Evolutionary conservation across 1,284 basidiomycete genomes (phyloP).

Genomic region (Rhodofomes roseus): DNA sequence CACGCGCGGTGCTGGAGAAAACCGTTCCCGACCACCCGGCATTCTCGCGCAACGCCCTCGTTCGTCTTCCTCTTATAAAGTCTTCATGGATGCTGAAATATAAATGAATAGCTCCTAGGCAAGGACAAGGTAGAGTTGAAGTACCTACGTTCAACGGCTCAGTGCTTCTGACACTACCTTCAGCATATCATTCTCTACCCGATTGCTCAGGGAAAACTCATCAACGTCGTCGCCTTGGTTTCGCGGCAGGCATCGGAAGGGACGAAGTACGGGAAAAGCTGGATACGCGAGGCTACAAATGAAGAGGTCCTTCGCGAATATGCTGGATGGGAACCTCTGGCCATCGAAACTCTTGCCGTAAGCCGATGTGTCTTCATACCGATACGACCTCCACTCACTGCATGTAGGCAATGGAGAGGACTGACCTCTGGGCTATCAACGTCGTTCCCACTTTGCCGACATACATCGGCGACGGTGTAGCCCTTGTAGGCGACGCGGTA

Average conservation of each 20-base stretch:
- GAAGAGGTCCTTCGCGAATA: constrained; percentile 36
- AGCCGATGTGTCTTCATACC: constrained; percentile 24
- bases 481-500: constrained; percentile 36
- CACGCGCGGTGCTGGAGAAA: background rate
- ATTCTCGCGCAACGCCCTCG: background rate
- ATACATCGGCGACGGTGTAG: constrained; percentile 25
- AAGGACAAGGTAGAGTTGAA: no score
- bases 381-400: background rate
- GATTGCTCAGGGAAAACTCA: constrained; percentile 38
- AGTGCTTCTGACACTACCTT: no score
- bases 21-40: constrained; percentile 8
- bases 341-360: constrained; percentile 36
- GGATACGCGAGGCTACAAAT: constrained; percentile 35
- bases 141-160: no score
- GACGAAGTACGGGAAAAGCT: constrained; percentile 38
- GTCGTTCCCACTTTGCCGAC: constrained; percentile 21
- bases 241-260: constrained; percentile 36
- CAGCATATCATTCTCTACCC: constrained; percentile 40
- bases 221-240: constrained; percentile 49
- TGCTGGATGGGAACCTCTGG: constrained; percentile 43
- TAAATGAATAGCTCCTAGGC: no score
- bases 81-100: no score
- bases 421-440: constrained; percentile 32
- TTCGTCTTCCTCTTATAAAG: constrained; percentile 2
- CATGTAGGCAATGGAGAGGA: constrained; percentile 17